Conservation (phyloP, 345 rosid genomes). For the Dimocarpus longan region DNA sequence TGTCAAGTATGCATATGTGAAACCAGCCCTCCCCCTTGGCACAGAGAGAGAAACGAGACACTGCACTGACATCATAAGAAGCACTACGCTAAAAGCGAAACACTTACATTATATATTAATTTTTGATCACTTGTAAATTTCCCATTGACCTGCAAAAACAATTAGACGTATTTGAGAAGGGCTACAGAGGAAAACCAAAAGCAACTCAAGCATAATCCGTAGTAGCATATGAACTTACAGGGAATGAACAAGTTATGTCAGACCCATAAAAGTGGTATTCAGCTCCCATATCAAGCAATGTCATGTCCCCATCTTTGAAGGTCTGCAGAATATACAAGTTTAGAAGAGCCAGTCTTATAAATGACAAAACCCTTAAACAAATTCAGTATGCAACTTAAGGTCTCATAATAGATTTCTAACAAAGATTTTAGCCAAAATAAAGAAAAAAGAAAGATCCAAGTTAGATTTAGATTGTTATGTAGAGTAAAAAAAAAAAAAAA, state of each 20-base stretch:
- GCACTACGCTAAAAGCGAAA: not conserved
- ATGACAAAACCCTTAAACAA: not conserved
- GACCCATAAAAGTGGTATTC: slow-evolving; percentile 92
- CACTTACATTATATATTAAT: slow-evolving; percentile 80
- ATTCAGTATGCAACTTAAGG: slow-evolving; percentile 3
- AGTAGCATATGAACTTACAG: slow-evolving; percentile 52
- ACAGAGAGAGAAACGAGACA: not conserved
- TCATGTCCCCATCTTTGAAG: slow-evolving; percentile 84
- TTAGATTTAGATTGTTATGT: not conserved
- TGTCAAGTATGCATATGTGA: slow-evolving; percentile 8
- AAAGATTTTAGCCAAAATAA: not conserved
- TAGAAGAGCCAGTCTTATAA: not conserved
- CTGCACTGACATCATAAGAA: not conserved
- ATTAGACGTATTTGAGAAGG: not conserved
- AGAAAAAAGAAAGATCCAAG: not conserved
- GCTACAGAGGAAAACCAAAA: not conserved
- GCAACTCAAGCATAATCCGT: not conserved
- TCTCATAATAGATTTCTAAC: not conserved
- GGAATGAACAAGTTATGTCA: slow-evolving; percentile 95
- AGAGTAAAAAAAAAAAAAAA: not conserved
- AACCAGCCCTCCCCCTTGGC: not conserved
- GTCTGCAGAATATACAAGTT: slow-evolving; percentile 48
- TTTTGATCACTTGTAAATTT: slow-evolving; percentile 82
- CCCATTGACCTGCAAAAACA: slow-evolving; percentile 76
- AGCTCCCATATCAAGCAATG: slow-evolving; percentile 97